Base-by-base conservation (phyloP, 2,329 filamentous ascomycete species). In the Monosporascus sp. region DNA sequence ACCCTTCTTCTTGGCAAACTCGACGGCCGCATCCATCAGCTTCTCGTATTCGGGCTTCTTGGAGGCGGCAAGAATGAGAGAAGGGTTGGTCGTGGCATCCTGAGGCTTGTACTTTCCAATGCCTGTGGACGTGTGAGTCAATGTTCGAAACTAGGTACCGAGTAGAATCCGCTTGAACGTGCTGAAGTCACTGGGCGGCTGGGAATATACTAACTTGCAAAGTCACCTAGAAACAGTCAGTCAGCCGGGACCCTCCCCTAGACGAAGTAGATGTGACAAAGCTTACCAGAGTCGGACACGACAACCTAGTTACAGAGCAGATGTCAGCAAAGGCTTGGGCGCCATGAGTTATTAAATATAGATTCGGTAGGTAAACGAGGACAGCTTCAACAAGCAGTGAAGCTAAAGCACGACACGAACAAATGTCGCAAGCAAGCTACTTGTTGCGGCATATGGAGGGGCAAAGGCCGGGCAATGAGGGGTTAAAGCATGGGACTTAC, bases 51-150 rank as follows among this genome's bases (percentile, higher is more conserved):
- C 92, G 72, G 89, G 71, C 85, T 97, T 97, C 84, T 99, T 97
- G 72, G 94, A 92, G 60, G 94, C 94, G 64, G 92, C 93, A 72
- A 99, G 88, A 76, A 99, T 97, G 73, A 99, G 83, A 60, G 94
- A 97, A 56, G 94, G 94, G 86, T 99, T 99, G 80, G 94, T 99
- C 74, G 94, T 99, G 70, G 94, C 94, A 89, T 99, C 94, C 83
- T 99, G 92, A 62, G 94, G 94, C 86, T 96, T 96, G 86, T 99
- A 99, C 82, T 97, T 97, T 81, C 82, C 92, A 74, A 99, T 99
- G 75, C 92, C 92, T 85, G 77, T 73, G 47, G 36, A 38, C 49
- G 11, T 48, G 55, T 65, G 50, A 64, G 57, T 54, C 38, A 37
- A 31, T 31, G 8, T 39, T 24, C 24, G 22, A 27, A 24, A 36